A percentile compares a stretch with the other conserved stretches of the same genome.
These are phyloP conservation scores for Fusarium sp. DNA, from an alignment of 2,329 filamentous ascomycete species.

Conservation along the genomic window DNA sequence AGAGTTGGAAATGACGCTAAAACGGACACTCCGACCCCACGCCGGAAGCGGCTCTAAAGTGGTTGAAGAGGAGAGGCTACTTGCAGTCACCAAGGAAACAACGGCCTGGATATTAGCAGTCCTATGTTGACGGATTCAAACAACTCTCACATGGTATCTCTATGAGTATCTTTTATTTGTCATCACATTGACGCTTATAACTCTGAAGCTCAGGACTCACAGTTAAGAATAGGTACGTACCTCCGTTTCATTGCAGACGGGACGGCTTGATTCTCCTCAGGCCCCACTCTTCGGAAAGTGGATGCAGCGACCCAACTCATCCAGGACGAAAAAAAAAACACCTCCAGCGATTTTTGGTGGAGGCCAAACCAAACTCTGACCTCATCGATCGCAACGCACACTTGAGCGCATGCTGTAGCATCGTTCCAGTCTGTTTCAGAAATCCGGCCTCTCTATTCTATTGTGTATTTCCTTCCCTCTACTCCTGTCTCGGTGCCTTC, in stretches of 20 bases:
- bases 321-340: constrained; percentile 7
- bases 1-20: not conserved
- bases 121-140: not conserved
- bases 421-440: not conserved
- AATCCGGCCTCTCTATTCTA: not conserved
- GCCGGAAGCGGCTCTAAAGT: not conserved
- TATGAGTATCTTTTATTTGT: not conserved
- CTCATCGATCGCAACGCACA: constrained; percentile 26
- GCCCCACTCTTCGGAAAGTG: constrained; percentile 26
- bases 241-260: not conserved
- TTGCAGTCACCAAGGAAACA: not conserved
- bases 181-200: not conserved
- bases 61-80: not conserved
- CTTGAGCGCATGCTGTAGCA: constrained; percentile 4
- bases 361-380: constrained; percentile 26
- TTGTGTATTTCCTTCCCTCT: not conserved
- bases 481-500: not conserved
- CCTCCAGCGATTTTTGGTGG: constrained; percentile 3
- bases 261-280: not conserved
- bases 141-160: not conserved
- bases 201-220: not conserved
- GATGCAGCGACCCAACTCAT: constrained; percentile 2
- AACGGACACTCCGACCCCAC: not conserved
- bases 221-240: not conserved
- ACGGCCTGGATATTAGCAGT: not conserved